Conservation (phyloP, 2,329 filamentous ascomycete species). For the Clonostachys sp. region DNA sequence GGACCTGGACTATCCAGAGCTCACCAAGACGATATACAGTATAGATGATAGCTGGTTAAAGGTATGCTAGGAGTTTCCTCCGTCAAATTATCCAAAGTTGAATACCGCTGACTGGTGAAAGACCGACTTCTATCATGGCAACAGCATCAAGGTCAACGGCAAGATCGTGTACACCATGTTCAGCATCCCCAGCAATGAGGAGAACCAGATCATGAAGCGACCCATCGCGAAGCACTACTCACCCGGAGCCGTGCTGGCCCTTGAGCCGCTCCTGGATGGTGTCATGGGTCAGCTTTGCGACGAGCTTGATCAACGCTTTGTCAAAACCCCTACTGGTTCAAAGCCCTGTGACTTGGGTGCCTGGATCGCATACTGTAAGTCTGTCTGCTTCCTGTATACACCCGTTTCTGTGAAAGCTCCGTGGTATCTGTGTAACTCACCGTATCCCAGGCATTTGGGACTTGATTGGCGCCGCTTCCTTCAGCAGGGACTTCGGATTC, state of each 20-base stretch:
- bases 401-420: too few species aligned
- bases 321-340: constrained; percentile 1
- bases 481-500: constrained; percentile 22
- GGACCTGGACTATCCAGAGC: constrained; percentile 14
- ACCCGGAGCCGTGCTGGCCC: constrained; percentile 11
- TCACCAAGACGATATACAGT: constrained; percentile 19
- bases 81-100: neutral
- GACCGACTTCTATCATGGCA: constrained; percentile 30
- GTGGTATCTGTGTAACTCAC: too few species aligned
- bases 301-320: constrained; percentile 18
- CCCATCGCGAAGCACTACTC: constrained; percentile 30
- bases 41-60: constrained; percentile 14
- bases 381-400: too few species aligned
- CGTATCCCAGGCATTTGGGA: neutral
- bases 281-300: constrained; percentile 19
- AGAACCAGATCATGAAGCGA: constrained; percentile 25
- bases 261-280: constrained; percentile 23
- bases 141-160: constrained; percentile 22
- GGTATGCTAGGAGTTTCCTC: neutral
- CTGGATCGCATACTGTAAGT: constrained; percentile 16
- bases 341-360: constrained; percentile 10
- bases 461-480: neutral
- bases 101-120: constrained; percentile 4
- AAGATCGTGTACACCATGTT: constrained; percentile 30
- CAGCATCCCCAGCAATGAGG: constrained; percentile 20